A percentile compares a stretch with the other conserved stretches of the same genome.
Evolutionary conservation across 768 basidiomycete genomes (phyloP).

Genomic region (Rhodosporidiobolus odoratus): DNA sequence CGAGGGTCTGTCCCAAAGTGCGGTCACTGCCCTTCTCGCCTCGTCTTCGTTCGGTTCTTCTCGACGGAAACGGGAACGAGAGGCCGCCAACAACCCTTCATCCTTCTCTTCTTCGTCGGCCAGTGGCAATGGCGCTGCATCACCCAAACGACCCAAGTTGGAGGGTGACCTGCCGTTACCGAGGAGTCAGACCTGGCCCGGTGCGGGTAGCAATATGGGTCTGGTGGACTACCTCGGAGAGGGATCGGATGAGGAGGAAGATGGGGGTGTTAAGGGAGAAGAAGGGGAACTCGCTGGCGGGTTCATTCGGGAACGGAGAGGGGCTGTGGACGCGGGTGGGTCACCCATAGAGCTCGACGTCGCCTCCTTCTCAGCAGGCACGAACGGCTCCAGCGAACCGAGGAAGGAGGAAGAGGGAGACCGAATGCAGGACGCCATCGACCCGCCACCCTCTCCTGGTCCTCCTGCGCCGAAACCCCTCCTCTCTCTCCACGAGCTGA

Average conservation of each 20-base stretch:
- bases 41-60: slow-evolving; percentile 1
- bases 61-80: slow-evolving; percentile 18
- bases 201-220: neutral
- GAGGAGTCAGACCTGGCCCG: slow-evolving; percentile 11
- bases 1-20: neutral
- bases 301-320: slow-evolving; percentile 18
- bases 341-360: neutral
- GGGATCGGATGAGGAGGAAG: slow-evolving; percentile 14
- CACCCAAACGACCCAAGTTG: neutral
- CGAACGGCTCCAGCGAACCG: neutral
- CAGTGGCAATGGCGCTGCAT: neutral
- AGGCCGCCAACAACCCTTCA: neutral
- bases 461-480: neutral
- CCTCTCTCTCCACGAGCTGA: slow-evolving; percentile 7
- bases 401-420: neutral
- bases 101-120: neutral
- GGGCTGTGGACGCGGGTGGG: neutral
- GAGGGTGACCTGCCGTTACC: neutral
- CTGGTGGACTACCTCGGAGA: slow-evolving; percentile 23
- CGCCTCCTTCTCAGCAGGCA: neutral
- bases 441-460: neutral
- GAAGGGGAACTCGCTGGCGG: slow-evolving; percentile 1
- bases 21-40: neutral
- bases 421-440: neutral
- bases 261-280: neutral